phyloP scores from a whole-genome alignment of 2,329 filamentous ascomycete species.

The Fusarium sp. region DNA sequence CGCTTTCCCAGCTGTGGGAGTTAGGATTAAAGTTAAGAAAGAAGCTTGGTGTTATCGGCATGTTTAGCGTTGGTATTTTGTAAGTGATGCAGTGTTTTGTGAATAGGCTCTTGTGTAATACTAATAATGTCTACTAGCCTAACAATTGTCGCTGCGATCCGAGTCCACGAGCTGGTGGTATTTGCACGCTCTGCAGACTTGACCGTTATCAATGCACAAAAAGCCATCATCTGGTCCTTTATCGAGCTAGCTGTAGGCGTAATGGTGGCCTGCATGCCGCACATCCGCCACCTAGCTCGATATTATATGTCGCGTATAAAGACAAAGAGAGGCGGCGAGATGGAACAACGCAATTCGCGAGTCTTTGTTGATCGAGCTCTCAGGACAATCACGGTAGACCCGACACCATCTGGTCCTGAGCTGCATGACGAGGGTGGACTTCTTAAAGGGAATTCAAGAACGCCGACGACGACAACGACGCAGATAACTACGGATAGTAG shows the following conservation, averaged over 20 bases:
- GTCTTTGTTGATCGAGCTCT: constrained; percentile 35
- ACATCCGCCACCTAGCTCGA: constrained; percentile 17
- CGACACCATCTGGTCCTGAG: neutral
- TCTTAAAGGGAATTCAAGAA: neutral
- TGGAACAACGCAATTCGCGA: neutral
- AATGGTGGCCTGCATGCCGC: constrained; percentile 38
- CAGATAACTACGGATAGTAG: neutral
- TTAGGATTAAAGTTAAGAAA: constrained; percentile 25
- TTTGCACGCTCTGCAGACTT: constrained; percentile 15
- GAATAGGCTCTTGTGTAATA: accelerated
- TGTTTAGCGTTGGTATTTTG: constrained; percentile 39
- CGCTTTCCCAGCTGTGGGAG: constrained; percentile 23
- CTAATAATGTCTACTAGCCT: constrained; percentile 18
- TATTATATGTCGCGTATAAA: neutral
- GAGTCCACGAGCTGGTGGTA: constrained; percentile 2
- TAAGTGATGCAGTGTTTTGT: neutral
- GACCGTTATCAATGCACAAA: constrained; percentile 1
- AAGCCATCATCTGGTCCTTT: neutral
- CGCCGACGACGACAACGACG: neutral
- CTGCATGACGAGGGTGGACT: constrained; percentile 10
- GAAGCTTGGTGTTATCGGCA: constrained; percentile 32
- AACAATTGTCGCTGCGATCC: constrained; percentile 20
- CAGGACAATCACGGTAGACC: neutral
- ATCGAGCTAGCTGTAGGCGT: constrained; percentile 14
- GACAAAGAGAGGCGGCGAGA: neutral